Evolutionary conservation across 495 filamentous ascomycete genomes (phyloP), one percentile per base, ranked within the genome.

Genomic region (Daldinia caldariorum): DNA sequence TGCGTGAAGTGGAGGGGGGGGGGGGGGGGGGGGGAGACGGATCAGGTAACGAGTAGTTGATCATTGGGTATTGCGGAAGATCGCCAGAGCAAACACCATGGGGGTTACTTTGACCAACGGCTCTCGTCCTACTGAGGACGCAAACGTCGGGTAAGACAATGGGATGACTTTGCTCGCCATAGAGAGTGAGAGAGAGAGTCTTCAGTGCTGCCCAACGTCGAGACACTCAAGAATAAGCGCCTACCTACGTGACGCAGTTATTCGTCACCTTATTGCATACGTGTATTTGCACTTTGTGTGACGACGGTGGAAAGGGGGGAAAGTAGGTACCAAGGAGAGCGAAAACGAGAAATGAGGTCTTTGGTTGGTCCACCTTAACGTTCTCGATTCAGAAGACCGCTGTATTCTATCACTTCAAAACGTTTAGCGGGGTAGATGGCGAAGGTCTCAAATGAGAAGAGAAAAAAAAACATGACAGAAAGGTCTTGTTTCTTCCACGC

Each of bases 131-230:
- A 73, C 70, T 66, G 50, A 60, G 35, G 53, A 60, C 55, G 61
- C 70, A 73, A 73, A 73, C 66, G 66, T 66, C 70, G 59, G 66
- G 70, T 73, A 50, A 70, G 70, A 73, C 70, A 66, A 70, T 58
- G 50, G 53, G 51, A 72, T 72, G 70, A 68, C 65, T 68, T 54
- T 60, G 50, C 61, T 72, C 70, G 34, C 39, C 16, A 20, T 66
- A 38, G 18, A 13, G 18, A 22, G 9, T 13, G 16, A 37, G 26
- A 45, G 51, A 18, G 60, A 68, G 43, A 56, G 54, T 37, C 18
- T 39, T 50, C 60, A 57, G 47, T 49, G 51, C 41, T 69, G 61
- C 70, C 62, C 58, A 62, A 69, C 50, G 47, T 61, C 57, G 26
- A 72, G 64, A 68, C 64, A 72, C 49, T 45, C 62, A 35, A 66